These are phyloP conservation scores for Taphrina communis DNA, from an alignment of 1,139 yeast species.

Conservation along the genomic window DNA sequence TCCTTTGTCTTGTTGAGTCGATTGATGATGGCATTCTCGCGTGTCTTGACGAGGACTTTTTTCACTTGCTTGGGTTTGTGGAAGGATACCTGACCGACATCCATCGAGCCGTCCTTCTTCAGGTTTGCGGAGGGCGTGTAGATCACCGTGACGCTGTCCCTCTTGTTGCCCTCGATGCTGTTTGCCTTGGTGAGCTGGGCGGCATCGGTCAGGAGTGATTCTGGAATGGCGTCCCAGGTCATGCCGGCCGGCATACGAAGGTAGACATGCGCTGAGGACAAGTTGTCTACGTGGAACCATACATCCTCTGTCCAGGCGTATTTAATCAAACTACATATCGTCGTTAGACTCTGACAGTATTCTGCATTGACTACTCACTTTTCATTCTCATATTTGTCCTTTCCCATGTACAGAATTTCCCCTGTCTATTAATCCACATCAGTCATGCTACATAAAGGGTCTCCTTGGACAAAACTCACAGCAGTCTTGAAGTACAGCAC, in stretches of 20 bases:
- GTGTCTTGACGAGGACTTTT: constrained; percentile 61
- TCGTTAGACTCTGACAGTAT: not conserved
- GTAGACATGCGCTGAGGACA: constrained; percentile 83
- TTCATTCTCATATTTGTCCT: constrained; percentile 64
- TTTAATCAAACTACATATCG: constrained; percentile 58
- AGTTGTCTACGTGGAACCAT: constrained; percentile 86
- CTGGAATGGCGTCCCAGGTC: constrained; percentile 59
- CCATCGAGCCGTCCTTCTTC: constrained; percentile 75
- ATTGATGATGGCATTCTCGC: constrained; percentile 69
- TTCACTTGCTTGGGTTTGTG: constrained; percentile 61
- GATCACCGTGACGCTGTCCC: constrained; percentile 70
- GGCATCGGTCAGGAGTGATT: constrained; percentile 62
- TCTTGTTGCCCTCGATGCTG: constrained; percentile 78
- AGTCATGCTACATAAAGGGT: not conserved
- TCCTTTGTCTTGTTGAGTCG: constrained; percentile 70
- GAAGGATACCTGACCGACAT: constrained; percentile 82
- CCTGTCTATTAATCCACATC: constrained; percentile 4
- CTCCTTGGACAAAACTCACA: not conserved
- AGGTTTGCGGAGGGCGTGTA: constrained; percentile 77
- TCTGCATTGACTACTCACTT: constrained; percentile 51
- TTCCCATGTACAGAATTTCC: constrained; percentile 66
- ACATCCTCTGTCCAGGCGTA: constrained; percentile 71
- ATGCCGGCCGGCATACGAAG: constrained; percentile 61
- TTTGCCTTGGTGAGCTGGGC: constrained; percentile 81
- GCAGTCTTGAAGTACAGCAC: constrained; percentile 18